phyloP scores from a whole-genome alignment of 2,329 filamentous ascomycete species.

The Akanthomyces lecanii region DNA sequence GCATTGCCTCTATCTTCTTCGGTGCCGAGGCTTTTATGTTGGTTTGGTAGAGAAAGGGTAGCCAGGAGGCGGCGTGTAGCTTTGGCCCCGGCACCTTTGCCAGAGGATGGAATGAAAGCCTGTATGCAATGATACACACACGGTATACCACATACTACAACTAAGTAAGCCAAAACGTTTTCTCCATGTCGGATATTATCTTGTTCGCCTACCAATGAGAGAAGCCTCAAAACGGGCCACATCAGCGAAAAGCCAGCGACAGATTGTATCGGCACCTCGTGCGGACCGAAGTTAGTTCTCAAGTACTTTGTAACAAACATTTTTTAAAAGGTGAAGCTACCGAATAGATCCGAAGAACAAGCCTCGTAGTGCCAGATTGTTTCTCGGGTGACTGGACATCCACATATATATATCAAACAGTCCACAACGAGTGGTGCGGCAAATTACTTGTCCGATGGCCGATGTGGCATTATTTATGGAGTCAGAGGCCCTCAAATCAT shows the following conservation, averaged over 20 bases:
- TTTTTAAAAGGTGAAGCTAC: background rate
- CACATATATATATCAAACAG: no score
- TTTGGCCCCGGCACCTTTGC: slow-evolving; percentile 28
- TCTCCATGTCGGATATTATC: no score
- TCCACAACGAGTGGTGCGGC: no score
- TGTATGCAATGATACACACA: background rate
- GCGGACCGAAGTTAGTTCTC: background rate
- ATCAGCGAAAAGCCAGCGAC: background rate
- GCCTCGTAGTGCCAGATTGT: no score
- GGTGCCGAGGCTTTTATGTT: slow-evolving; percentile 20
- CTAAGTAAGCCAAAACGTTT: background rate
- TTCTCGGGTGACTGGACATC: no score
- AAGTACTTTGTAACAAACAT: background rate
- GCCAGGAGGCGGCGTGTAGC: slow-evolving; percentile 21
- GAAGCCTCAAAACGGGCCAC: background rate
- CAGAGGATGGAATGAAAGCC: slow-evolving; percentile 25
- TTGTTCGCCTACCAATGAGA: background rate
- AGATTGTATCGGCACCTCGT: background rate
- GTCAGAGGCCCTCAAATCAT: background rate
- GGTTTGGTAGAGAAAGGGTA: slow-evolving; percentile 21
- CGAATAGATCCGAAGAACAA: no score
- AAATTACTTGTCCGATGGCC: background rate
- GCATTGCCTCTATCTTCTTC: slow-evolving; percentile 22
- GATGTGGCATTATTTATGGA: background rate
- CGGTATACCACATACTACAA: background rate